These are phyloP conservation scores for Backusella morwellensis DNA, from an alignment of 192 early-diverging fungal species.

Conservation along the genomic window DNA sequence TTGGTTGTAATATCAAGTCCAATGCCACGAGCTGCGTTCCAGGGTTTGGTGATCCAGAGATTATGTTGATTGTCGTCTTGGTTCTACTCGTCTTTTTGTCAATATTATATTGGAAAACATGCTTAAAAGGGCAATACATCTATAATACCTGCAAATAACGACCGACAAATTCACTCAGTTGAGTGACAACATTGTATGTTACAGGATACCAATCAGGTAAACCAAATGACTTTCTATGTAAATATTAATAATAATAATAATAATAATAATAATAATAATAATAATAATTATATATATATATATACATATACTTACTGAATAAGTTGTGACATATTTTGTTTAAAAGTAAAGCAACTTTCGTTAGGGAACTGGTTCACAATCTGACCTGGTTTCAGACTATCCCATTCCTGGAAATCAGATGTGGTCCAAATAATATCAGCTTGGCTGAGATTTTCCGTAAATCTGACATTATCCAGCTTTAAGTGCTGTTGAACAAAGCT, in stretches of 20 bases:
- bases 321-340: constrained; percentile 40
- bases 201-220: constrained; percentile 34
- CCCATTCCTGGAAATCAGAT: constrained; percentile 43
- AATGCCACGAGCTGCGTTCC: constrained; percentile 44
- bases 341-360: constrained; percentile 43
- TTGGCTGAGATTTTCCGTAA: constrained; percentile 31
- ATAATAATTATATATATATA: background rate
- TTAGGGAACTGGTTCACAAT: constrained; percentile 45
- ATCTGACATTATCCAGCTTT: constrained; percentile 36
- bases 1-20: constrained; percentile 38
- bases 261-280: too few species aligned
- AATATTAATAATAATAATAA: background rate
- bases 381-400: constrained; percentile 36
- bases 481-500: constrained; percentile 42
- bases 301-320: constrained; percentile 28
- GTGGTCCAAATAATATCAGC: constrained; percentile 47
- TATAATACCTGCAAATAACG: constrained; percentile 27
- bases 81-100: constrained; percentile 17
- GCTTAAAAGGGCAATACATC: background rate
- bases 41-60: constrained; percentile 47
- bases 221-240: constrained; percentile 13
- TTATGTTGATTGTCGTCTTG: constrained; percentile 35
- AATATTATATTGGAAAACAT: background rate
- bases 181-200: constrained; percentile 41
- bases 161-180: constrained; percentile 42